Evolutionary conservation across 495 filamentous ascomycete genomes (phyloP).

Genomic region (Xylaria castorea): DNA sequence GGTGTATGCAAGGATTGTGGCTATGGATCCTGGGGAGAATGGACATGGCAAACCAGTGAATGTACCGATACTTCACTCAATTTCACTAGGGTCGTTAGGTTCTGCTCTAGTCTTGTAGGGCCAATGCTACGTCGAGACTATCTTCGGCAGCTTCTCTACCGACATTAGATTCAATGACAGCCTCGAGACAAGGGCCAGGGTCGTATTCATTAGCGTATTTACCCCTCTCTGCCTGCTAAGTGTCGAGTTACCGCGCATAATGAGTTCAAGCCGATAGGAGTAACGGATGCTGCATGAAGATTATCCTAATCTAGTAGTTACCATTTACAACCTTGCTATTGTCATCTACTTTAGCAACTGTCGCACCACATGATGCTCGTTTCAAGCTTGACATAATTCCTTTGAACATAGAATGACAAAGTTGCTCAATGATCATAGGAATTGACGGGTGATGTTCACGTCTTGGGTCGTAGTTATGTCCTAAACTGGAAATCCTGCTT

Average conservation of each 20-base stretch:
- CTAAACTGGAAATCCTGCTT: not conserved
- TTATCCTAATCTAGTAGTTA: conserved; percentile 5
- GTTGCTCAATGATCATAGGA: not conserved
- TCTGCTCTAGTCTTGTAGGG: not conserved
- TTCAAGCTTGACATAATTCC: not conserved
- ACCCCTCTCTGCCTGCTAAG: not conserved
- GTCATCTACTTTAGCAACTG: not conserved
- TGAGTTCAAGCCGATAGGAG: not conserved
- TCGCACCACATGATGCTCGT: conserved; percentile 34
- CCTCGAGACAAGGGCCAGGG: not conserved
- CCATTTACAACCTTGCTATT: conserved; percentile 19
- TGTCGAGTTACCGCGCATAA: not conserved
- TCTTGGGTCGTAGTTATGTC: not conserved
- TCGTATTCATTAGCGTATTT: not conserved
- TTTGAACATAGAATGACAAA: not conserved
- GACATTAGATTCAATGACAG: not conserved
- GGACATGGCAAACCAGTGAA: not conserved
- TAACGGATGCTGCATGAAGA: not conserved
- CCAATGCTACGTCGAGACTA: conserved; percentile 6
- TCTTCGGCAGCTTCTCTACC: not conserved
- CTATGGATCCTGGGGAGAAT: not conserved
- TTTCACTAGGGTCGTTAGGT: not conserved
- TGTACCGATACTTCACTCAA: not conserved
- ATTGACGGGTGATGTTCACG: not conserved
- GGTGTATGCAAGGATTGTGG: not conserved